Percentiles rank a stretch among this genome's conserved stretches.
Conservation (phyloP, 192 early-diverging fungal genomes). For the Oehlia diaphana region DNA sequence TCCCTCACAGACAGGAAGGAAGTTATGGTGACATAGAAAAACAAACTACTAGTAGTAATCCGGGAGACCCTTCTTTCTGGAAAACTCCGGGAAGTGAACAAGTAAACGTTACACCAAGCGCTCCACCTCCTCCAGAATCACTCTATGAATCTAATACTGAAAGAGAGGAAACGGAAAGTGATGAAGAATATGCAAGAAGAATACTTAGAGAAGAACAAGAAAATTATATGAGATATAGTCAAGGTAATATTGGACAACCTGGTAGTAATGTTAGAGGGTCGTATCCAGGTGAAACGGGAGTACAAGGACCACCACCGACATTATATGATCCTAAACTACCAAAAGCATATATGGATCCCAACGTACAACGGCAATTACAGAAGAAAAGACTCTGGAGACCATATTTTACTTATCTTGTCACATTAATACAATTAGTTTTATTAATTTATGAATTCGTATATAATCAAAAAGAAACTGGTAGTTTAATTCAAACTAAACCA, state of each 20-base stretch:
- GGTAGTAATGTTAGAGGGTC: neutral
- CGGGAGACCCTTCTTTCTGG: neutral
- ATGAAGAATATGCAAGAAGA: slow-evolving; percentile 15
- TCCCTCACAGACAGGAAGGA: neutral
- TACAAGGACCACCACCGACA: neutral
- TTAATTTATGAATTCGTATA: slow-evolving; percentile 54
- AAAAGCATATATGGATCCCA: slow-evolving; percentile 40
- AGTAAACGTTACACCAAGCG: neutral
- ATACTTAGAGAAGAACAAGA: slow-evolving; percentile 20
- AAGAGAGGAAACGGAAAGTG: neutral
- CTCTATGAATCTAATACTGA: neutral
- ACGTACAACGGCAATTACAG: slow-evolving; percentile 36
- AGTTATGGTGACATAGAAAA: no score
- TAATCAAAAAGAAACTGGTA: slow-evolving; percentile 61
- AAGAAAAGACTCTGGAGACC: slow-evolving; percentile 35
- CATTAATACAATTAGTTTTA: slow-evolving; percentile 43
- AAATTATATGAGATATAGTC: neutral
- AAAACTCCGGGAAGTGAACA: neutral
- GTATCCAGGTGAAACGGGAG: neutral
- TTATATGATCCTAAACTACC: slow-evolving; percentile 14
- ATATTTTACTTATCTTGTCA: slow-evolving; percentile 48
- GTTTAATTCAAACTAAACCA: slow-evolving; percentile 61
- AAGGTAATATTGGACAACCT: neutral
- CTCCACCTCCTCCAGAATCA: slow-evolving; percentile 23
- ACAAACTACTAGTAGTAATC: neutral